Conservation (phyloP, 73 alveolate species). For the Paramecium sonneborni region DNA sequence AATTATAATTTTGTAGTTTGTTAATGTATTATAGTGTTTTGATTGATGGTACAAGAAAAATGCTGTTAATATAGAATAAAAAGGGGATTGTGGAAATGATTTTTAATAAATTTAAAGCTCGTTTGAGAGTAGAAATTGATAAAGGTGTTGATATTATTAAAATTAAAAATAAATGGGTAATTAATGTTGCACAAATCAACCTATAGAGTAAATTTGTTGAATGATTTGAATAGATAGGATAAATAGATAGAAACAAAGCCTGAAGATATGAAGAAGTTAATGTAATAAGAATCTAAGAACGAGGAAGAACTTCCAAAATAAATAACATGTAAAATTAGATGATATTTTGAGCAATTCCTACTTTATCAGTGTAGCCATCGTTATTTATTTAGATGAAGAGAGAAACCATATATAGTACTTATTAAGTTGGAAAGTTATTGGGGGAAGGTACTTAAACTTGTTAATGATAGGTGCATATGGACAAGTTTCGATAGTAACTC, state of each 20-base stretch:
- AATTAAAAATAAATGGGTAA: not conserved
- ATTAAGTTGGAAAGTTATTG: constrained; percentile 5
- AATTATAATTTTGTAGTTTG: not conserved
- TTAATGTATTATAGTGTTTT: not conserved
- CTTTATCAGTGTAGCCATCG: not conserved
- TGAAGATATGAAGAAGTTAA: not conserved
- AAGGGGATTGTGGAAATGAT: too few relatives aligned
- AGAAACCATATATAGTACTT: not conserved
- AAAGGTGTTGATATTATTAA: not conserved
- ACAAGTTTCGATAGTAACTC: constrained; percentile 84
- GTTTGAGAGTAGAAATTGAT: not conserved
- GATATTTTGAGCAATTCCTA: not conserved
- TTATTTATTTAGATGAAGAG: constrained; percentile 13
- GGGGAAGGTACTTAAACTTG: not conserved
- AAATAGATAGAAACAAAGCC: not conserved
- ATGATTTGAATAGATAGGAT: not conserved
- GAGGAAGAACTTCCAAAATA: not conserved
- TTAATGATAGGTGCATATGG: constrained; percentile 75
- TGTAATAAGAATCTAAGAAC: not conserved
- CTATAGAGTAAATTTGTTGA: not conserved
- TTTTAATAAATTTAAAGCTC: too few relatives aligned
- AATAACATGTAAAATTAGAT: not conserved
- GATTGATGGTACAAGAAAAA: not conserved
- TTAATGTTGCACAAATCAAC: not conserved
- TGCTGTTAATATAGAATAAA: too few relatives aligned